These are phyloP conservation scores for Xylaria sp. DNA, from an alignment of 2,329 filamentous ascomycete species.

Conservation along the genomic window DNA sequence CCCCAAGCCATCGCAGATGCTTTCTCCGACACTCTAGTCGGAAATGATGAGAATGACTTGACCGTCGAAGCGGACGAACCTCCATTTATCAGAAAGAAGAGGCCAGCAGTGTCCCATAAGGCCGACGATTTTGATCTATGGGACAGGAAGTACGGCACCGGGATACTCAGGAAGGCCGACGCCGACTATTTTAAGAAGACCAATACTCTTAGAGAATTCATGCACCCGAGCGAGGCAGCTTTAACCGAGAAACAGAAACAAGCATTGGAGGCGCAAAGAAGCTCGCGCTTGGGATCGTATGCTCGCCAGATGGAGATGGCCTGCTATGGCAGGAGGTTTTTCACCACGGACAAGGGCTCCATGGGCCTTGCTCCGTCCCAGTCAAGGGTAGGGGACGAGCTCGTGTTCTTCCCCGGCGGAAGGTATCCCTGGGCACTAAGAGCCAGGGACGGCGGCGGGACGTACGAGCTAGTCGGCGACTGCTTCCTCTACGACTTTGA, in stretches of 20 bases:
- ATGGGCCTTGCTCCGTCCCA: slow-evolving; percentile 18
- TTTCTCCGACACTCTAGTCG: slow-evolving; percentile 17
- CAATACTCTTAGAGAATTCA: no score
- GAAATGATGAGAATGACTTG: slow-evolving; percentile 11
- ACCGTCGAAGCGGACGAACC: slow-evolving; percentile 6
- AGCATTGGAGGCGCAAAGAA: not conserved
- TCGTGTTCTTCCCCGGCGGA: slow-evolving; percentile 17
- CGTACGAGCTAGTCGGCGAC: slow-evolving; percentile 16
- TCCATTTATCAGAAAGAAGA: slow-evolving; percentile 7
- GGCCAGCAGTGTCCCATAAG: slow-evolving; percentile 1
- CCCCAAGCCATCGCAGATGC: slow-evolving; percentile 10
- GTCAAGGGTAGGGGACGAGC: slow-evolving; percentile 7
- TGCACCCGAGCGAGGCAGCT: not conserved
- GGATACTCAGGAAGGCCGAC: not conserved
- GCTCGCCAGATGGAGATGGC: slow-evolving; percentile 10
- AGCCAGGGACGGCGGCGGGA: slow-evolving; percentile 6
- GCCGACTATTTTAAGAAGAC: not conserved
- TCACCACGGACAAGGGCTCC: slow-evolving; percentile 15
- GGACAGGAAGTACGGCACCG: slow-evolving; percentile 9
- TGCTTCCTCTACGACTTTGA: slow-evolving; percentile 22
- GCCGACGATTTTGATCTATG: slow-evolving; percentile 8
- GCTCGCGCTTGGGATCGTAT: slow-evolving; percentile 1
- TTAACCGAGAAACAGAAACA: not conserved
- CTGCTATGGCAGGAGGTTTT: slow-evolving; percentile 16
- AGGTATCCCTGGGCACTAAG: slow-evolving; percentile 19